Base-by-base conservation (phyloP, 352 stramenopile genomes). In the Pythium apleroticum region DNA sequence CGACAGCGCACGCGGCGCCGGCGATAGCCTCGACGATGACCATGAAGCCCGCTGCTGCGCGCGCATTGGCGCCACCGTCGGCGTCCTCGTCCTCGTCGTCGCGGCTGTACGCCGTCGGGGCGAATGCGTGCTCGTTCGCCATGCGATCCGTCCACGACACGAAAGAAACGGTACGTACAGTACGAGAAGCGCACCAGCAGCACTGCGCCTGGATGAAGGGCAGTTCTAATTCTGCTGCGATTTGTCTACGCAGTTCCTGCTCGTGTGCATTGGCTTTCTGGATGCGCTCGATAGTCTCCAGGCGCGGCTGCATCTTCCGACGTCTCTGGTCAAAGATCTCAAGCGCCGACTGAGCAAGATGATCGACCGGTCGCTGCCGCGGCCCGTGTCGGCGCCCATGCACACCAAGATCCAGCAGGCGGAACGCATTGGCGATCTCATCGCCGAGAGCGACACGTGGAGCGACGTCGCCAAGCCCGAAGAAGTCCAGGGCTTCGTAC, bases 271-370 rank as follows among this genome's bases (percentile, higher is more conserved):
- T 24, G 81, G 80, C 0, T 72, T 94, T 28, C 61, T 94, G 19
- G 85, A 91, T 41, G 85, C 85, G 22, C 65, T 94, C 33, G 85
- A 94, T 69, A 78, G 74, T 5, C 60, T 94, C 22, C 85, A 94
- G 65, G 78, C 90, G 61, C 78, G 78, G 0, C 72, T 94, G 52
- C 81, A 86, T 55, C 49, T 94, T 24, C 79, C 85, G 46, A 81
- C 75, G 45, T 76, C 75, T 39, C 68, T 94, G 24, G 81, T 94
- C 10, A 92, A 91, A 37, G 79, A 92, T 37, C 72, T 94, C 41
- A 89, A 88, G 72, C 80, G 72, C 11, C 84, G 79, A 14, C 64
- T 94, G 48, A 63, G 72, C 39, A 86, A 83, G 54, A 86, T 92
- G 80, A 71, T 91, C 20, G 81, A 78, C 54, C 62, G 69, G 37